These are phyloP conservation scores for Citrullus mucosospermus DNA, from an alignment of 306 rosid genomes.

Conservation along the genomic window DNA sequence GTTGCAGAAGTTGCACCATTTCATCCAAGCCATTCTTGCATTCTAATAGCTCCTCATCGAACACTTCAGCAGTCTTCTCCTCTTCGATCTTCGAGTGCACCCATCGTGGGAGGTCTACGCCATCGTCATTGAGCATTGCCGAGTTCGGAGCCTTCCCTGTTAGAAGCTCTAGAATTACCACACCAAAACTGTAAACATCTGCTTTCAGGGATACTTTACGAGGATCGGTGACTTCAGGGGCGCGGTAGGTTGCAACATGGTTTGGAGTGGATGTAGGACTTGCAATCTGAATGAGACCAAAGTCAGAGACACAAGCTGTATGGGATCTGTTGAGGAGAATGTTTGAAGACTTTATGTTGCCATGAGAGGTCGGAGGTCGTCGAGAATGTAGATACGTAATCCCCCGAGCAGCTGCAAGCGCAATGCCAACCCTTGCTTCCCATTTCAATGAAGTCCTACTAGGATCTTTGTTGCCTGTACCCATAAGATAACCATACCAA, in stretches of 20 bases:
- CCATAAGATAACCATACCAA: neutral
- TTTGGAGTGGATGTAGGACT: conserved; percentile 53
- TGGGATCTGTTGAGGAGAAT: conserved; percentile 61
- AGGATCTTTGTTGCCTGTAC: conserved; percentile 49
- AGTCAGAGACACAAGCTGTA: conserved; percentile 70
- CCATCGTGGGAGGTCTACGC: conserved; percentile 94
- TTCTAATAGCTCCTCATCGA: conserved; percentile 76
- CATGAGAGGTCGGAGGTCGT: conserved; percentile 55
- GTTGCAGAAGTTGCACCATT: conserved; percentile 74
- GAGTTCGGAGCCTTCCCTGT: conserved; percentile 84
- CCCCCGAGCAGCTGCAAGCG: conserved; percentile 69
- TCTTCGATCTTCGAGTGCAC: conserved; percentile 61
- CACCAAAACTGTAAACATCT: conserved; percentile 92
- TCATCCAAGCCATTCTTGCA: conserved; percentile 79
- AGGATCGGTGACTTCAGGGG: conserved; percentile 74
- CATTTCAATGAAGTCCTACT: conserved; percentile 79
- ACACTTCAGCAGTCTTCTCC: conserved; percentile 69
- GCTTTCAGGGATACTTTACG: conserved; percentile 57
- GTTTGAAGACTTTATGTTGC: conserved; percentile 84
- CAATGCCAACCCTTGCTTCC: conserved; percentile 80
- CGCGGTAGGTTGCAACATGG: conserved; percentile 68
- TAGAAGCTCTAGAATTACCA: conserved; percentile 76
- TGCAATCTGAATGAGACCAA: conserved; percentile 68
- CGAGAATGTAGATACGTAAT: conserved; percentile 62
- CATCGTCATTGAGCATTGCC: conserved; percentile 59